phyloP scores from a whole-genome alignment of 2,329 filamentous ascomycete genomes.

The Botrytis aclada region DNA sequence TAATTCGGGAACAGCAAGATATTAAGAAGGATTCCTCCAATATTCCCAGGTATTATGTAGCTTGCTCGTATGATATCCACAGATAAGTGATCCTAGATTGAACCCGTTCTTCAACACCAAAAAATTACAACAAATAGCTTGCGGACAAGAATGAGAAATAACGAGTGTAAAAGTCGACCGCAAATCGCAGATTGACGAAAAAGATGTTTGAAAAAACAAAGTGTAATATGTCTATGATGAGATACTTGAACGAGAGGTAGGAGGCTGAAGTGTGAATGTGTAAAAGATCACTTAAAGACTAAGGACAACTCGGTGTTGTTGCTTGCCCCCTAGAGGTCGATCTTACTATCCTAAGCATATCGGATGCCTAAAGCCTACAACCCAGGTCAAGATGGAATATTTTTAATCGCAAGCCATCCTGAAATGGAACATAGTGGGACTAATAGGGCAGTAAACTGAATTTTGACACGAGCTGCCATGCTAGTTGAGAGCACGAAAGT shows the following conservation, averaged over 20 bases:
- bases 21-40: conserved; percentile 2
- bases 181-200: conserved; percentile 18
- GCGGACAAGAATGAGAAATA: conserved; percentile 10
- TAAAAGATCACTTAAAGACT: conserved; percentile 15
- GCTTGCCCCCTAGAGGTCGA: conserved; percentile 19
- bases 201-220: background rate
- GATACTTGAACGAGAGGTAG: conserved; percentile 14
- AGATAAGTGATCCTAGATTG: conserved; percentile 1
- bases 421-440: conserved; percentile 6
- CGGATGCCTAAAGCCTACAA: conserved; percentile 18
- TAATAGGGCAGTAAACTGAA: conserved; percentile 17
- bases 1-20: conserved; percentile 3
- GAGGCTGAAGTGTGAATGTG: conserved; percentile 20
- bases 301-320: conserved; percentile 18
- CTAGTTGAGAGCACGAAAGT: background rate
- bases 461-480: conserved; percentile 19
- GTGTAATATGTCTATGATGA: conserved; percentile 4
- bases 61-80: conserved; percentile 8
- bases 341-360: conserved; percentile 16
- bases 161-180: conserved; percentile 20
- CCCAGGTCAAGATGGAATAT: conserved; percentile 17
- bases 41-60: background rate
- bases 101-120: background rate
- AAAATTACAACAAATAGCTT: background rate
- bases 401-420: conserved; percentile 12